phyloP scores from a whole-genome alignment of 2,329 filamentous ascomycete genomes.

The Penicillium rolfsii region DNA sequence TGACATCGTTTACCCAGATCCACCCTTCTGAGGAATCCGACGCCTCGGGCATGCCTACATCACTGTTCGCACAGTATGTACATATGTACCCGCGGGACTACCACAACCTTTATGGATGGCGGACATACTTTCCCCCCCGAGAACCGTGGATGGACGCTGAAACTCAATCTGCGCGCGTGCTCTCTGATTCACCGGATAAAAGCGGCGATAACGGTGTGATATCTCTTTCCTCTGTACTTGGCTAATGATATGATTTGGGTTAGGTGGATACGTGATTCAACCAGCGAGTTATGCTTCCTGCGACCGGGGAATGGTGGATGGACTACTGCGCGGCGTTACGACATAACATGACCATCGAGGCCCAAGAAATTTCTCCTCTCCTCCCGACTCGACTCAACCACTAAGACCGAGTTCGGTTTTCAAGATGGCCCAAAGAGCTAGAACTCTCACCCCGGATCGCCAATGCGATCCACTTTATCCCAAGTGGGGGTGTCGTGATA shows the following conservation, averaged over 20 bases:
- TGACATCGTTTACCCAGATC: neutral
- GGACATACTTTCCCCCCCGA: conserved; percentile 2
- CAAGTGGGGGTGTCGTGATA: conserved; percentile 16
- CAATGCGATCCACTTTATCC: conserved; percentile 22
- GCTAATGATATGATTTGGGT: neutral
- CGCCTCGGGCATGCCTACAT: neutral
- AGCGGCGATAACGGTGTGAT: neutral
- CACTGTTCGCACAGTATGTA: neutral
- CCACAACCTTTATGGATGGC: neutral
- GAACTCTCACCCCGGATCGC: conserved; percentile 30
- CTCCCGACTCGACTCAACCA: neutral
- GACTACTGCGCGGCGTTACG: neutral
- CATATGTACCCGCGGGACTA: neutral
- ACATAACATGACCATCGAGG: neutral
- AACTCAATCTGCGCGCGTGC: neutral
- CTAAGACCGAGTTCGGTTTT: neutral
- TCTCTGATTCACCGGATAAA: conserved; percentile 1
- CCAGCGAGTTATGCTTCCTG: neutral
- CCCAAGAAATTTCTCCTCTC: neutral
- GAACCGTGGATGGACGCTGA: neutral
- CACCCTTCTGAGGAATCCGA: neutral
- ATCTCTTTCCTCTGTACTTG: neutral
- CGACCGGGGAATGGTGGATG: neutral
- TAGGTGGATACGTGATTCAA: neutral
- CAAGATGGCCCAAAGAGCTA: conserved; percentile 5